Conservation (phyloP, 129 eudicot genomes). For the Logfia minima region DNA sequence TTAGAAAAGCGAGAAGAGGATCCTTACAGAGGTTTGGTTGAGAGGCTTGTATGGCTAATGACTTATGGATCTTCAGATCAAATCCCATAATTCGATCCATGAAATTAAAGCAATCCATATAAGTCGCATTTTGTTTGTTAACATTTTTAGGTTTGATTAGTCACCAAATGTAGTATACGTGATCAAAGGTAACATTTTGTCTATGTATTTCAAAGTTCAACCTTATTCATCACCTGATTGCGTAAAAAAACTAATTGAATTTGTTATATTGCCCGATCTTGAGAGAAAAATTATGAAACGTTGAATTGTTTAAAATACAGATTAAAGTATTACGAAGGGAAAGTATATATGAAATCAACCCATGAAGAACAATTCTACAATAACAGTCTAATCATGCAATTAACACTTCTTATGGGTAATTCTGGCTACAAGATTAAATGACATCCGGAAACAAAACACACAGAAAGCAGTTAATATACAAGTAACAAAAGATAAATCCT, state of each 20-base stretch:
- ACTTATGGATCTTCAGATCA: not conserved
- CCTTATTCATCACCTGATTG: not conserved
- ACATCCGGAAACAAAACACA: not conserved
- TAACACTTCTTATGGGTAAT: not conserved
- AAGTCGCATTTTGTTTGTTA: not conserved
- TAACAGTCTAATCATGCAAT: not conserved
- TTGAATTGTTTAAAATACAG: no score
- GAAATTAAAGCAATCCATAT: not conserved
- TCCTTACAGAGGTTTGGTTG: constrained; percentile 12
- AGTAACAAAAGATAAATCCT: not conserved
- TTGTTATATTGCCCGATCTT: not conserved
- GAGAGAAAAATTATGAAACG: not conserved
- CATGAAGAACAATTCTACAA: not conserved
- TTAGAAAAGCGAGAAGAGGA: not conserved
- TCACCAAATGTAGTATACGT: not conserved
- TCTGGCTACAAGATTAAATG: not conserved
- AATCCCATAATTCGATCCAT: not conserved
- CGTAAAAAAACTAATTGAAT: not conserved
- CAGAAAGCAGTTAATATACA: not conserved
- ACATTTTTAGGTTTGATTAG: not conserved
- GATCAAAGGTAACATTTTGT: not conserved
- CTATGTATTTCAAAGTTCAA: not conserved
- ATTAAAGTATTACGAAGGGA: not conserved
- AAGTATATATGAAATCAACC: not conserved
- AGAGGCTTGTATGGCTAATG: constrained; percentile 6